Base-by-base conservation (phyloP, 2,329 filamentous ascomycete species). In the Tympanopsis confertula region DNA sequence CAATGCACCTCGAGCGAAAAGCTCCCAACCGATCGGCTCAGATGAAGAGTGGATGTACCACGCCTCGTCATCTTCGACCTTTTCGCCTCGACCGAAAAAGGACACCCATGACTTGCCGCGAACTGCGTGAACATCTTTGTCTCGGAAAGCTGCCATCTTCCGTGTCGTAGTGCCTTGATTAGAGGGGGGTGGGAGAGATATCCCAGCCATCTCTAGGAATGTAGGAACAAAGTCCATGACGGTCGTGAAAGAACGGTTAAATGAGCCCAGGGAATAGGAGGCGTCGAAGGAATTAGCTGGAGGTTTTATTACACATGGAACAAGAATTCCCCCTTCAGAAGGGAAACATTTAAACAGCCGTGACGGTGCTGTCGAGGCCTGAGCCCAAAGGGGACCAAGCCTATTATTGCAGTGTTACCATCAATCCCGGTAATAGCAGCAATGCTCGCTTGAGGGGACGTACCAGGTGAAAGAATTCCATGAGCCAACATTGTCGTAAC, bases 381-480 rank as follows among this genome's bases (percentile, higher is more conserved):
- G 45, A 2, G 53, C 53, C 56, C 56, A 59, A 2, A 48, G 50
- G 1, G 54, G 46, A 3, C 56, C 56, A 35, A 57, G n/a, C n/a
- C n/a, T n/a, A n/a, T n/a, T n/a, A n/a, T n/a, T n/a, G n/a, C n/a
- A n/a, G n/a, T n/a, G n/a, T n/a, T n/a, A n/a, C n/a, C n/a, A n/a
- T n/a, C n/a, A n/a, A n/a, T n/a, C n/a, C n/a, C n/a, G n/a, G n/a
- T n/a, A n/a, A n/a, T n/a, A n/a, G n/a, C n/a, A n/a, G n/a, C n/a
- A n/a, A n/a, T n/a, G n/a, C n/a, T n/a, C n/a, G n/a, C n/a, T n/a
- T n/a, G n/a, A n/a, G n/a, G n/a, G n/a, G n/a, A n/a, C n/a, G n/a
- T n/a, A 59, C 57, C 57, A 61, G 3, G 55, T 44, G 38, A 50
- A 60, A 5, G 47, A 53, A 39, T 59, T 50, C n/a, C 39, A 43